Conservation (phyloP, 164 flowering plant genomes). For the Magnolia officinalis region DNA sequence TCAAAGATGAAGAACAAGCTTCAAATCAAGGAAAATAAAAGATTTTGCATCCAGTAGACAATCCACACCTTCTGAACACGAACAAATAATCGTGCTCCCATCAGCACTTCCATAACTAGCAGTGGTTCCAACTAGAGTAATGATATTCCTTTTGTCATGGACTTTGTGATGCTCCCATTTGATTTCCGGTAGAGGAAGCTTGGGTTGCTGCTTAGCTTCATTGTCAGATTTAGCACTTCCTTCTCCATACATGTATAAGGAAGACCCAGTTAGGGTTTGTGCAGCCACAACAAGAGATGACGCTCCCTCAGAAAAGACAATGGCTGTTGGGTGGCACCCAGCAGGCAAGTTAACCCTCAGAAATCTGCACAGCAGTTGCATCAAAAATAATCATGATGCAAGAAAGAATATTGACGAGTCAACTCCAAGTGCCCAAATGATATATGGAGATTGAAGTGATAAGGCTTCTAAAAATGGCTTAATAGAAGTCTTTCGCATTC, state of each 20-base stretch:
- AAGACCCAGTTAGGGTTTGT: slow-evolving; percentile 65
- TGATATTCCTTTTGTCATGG: slow-evolving; percentile 61
- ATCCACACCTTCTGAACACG: slow-evolving; percentile 86
- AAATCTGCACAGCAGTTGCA: slow-evolving; percentile 47
- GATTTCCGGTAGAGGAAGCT: slow-evolving; percentile 84
- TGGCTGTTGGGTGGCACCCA: slow-evolving; percentile 82
- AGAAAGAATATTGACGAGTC: background rate
- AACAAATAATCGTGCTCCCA: slow-evolving; percentile 80
- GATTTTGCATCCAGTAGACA: background rate
- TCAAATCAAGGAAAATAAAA: background rate
- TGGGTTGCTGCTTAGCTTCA: slow-evolving; percentile 55
- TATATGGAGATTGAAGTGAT: background rate
- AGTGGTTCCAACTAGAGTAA: slow-evolving; percentile 62
- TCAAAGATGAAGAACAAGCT: slow-evolving; percentile 4
- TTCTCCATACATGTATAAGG: slow-evolving; percentile 83
- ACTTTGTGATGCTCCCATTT: slow-evolving; percentile 94
- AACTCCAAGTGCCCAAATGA: no score
- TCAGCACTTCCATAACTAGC: slow-evolving; percentile 90
- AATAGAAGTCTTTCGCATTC: background rate
- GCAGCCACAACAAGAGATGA: slow-evolving; percentile 81
- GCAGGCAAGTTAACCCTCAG: slow-evolving; percentile 79
- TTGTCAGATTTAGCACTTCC: slow-evolving; percentile 42
- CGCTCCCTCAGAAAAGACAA: slow-evolving; percentile 70
- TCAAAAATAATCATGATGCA: background rate
- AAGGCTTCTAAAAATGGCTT: background rate